These are phyloP conservation scores for Senna siamea DNA, from an alignment of 306 rosid species.

Conservation along the genomic window DNA sequence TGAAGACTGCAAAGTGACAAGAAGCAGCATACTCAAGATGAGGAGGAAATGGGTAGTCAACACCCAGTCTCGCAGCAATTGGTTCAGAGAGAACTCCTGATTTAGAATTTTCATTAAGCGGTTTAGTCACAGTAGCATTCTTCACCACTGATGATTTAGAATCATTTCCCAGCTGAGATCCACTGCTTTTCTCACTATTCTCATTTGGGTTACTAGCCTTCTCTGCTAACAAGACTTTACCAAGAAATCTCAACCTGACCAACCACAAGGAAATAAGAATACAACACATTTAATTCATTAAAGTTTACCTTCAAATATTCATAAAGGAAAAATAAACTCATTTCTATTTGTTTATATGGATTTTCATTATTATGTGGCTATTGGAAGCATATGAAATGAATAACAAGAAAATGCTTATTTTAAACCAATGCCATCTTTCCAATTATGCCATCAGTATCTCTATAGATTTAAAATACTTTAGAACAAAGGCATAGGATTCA, in stretches of 20 bases:
- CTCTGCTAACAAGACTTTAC: conserved; percentile 80
- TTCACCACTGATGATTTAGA: conserved; percentile 38
- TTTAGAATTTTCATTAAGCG: conserved; percentile 47
- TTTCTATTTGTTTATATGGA: neutral
- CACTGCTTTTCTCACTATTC: conserved; percentile 36
- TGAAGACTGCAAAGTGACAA: conserved; percentile 31
- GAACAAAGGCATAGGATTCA: neutral
- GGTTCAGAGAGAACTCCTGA: conserved; percentile 61
- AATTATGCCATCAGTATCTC: neutral
- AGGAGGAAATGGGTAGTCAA: conserved; percentile 93
- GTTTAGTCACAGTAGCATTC: conserved; percentile 40
- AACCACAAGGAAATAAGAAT: conserved; percentile 35
- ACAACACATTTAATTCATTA: conserved; percentile 18
- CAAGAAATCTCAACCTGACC: conserved; percentile 80
- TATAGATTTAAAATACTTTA: conserved; percentile 10
- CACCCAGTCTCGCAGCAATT: conserved; percentile 83
- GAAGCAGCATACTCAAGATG: conserved; percentile 70
- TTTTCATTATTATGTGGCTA: conserved; percentile 10
- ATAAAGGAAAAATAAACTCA: neutral
- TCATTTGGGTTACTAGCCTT: conserved; percentile 59
- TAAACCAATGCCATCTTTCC: neutral
- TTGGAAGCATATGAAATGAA: conserved; percentile 6
- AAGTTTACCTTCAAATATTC: conserved; percentile 18
- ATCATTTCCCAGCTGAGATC: conserved; percentile 47
- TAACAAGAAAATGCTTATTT: neutral